These are phyloP conservation scores for Fusarium chuoi DNA, from an alignment of 2,329 filamentous ascomycete genomes.

Conservation along the genomic window DNA sequence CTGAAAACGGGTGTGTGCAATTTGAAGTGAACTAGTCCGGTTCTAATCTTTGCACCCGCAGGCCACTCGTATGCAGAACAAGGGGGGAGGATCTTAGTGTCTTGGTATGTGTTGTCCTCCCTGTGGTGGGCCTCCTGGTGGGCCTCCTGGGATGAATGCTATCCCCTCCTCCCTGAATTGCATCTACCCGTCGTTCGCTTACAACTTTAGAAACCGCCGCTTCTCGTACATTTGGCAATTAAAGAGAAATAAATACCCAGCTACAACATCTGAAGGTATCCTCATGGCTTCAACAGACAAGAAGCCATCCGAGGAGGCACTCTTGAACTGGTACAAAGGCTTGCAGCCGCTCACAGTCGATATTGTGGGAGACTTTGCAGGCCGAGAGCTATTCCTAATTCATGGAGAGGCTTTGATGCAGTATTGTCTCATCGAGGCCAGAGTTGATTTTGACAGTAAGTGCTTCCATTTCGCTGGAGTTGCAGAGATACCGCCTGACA, in stretches of 20 bases:
- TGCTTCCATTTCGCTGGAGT: neutral
- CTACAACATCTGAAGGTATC: neutral
- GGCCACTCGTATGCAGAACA: neutral
- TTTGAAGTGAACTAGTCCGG: neutral
- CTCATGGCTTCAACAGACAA: neutral
- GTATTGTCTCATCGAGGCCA: neutral
- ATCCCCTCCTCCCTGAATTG: neutral
- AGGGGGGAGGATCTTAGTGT: neutral
- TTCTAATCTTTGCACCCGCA: neutral
- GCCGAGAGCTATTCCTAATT: neutral
- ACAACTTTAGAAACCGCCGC: neutral
- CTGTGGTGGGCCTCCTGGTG: neutral
- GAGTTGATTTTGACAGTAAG: neutral
- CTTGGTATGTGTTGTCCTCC: neutral
- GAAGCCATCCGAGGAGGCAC: neutral
- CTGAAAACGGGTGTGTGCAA: neutral
- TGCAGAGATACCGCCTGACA: neutral
- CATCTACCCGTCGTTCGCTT: neutral
- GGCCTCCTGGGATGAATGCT: neutral
- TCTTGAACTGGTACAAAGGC: neutral
- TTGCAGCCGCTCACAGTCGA: neutral
- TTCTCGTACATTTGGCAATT: neutral
- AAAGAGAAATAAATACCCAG: neutral
- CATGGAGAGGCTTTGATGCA: neutral
- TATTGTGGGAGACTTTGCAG: neutral